phyloP scores from a whole-genome alignment of 306 rosid species.

The Rosa chinensis region DNA sequence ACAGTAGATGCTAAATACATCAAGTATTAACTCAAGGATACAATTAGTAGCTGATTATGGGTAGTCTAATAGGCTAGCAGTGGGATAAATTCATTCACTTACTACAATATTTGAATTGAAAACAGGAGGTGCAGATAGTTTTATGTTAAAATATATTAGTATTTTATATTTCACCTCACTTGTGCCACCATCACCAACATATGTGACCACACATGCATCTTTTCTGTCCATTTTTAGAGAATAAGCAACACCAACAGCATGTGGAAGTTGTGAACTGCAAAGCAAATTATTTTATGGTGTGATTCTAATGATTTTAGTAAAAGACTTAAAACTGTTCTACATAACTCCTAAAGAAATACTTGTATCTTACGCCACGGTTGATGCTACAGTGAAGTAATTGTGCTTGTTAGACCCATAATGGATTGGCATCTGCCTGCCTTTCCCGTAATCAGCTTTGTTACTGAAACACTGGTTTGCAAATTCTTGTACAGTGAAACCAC shows the following conservation, averaged over 20 bases:
- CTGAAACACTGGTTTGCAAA: conserved; percentile 82
- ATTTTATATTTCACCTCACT: conserved; percentile 63
- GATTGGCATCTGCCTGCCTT: conserved; percentile 91
- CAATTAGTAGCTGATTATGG: neutral
- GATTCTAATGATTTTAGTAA: neutral
- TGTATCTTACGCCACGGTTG: conserved; percentile 77
- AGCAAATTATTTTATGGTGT: conserved; percentile 7
- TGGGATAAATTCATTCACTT: neutral
- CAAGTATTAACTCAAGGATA: neutral
- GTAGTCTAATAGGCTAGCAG: neutral
- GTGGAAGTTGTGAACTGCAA: conserved; percentile 77
- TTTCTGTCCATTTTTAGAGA: conserved; percentile 84
- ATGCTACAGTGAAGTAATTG: conserved; percentile 80
- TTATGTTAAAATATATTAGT: neutral
- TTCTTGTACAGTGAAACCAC: conserved; percentile 85
- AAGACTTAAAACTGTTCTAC: neutral
- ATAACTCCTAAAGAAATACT: neutral
- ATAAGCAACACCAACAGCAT: conserved; percentile 98
- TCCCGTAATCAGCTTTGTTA: conserved; percentile 75
- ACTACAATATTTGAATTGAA: neutral
- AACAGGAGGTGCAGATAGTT: neutral
- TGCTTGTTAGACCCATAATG: conserved; percentile 88
- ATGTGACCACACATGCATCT: conserved; percentile 81
- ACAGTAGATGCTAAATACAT: neutral
- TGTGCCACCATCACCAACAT: conserved; percentile 94